Conservation (phyloP, 148 eudicot species). For the Rheum nobile region DNA sequence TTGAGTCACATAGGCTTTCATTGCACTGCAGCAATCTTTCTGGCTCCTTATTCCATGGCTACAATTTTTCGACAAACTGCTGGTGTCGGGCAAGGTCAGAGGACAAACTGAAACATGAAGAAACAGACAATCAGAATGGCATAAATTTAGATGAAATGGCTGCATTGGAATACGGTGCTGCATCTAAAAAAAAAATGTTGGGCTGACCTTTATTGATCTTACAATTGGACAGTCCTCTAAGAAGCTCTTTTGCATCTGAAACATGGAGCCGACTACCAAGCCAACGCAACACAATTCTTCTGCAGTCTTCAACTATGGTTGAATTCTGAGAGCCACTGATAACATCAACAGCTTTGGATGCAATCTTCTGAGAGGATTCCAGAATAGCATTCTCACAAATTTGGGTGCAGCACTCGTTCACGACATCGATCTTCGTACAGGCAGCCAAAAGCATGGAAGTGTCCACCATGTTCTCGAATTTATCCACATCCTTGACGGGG, state of each 20-base stretch:
- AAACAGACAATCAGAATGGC: neutral
- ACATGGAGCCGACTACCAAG: conserved; percentile 73
- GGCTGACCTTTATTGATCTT: conserved; percentile 67
- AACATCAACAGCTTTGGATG: conserved; percentile 42
- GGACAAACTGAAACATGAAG: conserved; percentile 66
- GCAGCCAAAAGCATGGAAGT: conserved; percentile 47
- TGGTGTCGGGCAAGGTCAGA: conserved; percentile 55
- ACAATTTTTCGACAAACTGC: conserved; percentile 43
- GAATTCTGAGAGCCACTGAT: conserved; percentile 41
- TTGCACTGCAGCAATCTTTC: conserved; percentile 54
- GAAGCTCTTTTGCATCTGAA: conserved; percentile 60
- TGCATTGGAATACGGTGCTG: neutral
- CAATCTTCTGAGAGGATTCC: conserved; percentile 73
- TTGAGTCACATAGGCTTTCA: conserved; percentile 59
- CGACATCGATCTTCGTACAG: conserved; percentile 69
- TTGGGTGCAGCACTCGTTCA: conserved; percentile 83
- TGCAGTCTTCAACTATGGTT: conserved; percentile 50
- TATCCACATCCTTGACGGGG: conserved; percentile 65
- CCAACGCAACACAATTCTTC: conserved; percentile 67
- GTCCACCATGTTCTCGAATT: conserved; percentile 62
- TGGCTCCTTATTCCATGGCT: conserved; percentile 33
- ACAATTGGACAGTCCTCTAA: conserved; percentile 89
- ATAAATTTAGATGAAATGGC: neutral
- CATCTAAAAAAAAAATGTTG: neutral
- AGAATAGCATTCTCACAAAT: conserved; percentile 74